phyloP scores from a whole-genome alignment of 2,329 filamentous ascomycete genomes.

The Aspergillus ruber region DNA sequence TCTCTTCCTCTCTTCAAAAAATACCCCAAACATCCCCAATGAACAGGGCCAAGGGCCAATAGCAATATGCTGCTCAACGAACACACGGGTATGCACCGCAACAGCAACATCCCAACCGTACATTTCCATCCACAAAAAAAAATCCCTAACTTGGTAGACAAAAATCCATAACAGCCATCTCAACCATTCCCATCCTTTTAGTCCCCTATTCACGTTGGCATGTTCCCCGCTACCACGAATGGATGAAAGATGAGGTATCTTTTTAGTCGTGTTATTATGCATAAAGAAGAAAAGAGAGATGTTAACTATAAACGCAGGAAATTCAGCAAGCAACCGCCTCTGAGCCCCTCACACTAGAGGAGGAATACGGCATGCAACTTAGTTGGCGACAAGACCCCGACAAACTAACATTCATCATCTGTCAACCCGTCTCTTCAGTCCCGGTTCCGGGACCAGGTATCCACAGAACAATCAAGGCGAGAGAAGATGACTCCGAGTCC shows the following conservation, averaged over 20 bases:
- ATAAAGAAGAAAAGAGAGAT: neutral
- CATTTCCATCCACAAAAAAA: neutral
- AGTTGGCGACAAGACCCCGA: slow-evolving; percentile 76
- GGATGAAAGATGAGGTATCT: slow-evolving; percentile 76
- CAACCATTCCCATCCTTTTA: slow-evolving; percentile 61
- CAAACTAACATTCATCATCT: slow-evolving; percentile 89
- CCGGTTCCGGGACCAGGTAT: neutral
- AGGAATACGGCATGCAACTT: slow-evolving; percentile 87
- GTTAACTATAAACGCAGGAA: slow-evolving; percentile 34
- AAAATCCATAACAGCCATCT: slow-evolving; percentile 50
- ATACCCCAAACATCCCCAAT: neutral
- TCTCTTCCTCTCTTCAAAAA: neutral
- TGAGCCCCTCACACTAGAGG: slow-evolving; percentile 68
- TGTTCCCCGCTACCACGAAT: slow-evolving; percentile 75
- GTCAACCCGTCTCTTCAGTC: slow-evolving; percentile 41
- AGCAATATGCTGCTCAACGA: neutral
- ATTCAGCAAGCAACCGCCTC: slow-evolving; percentile 83
- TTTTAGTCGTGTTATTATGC: too few relatives aligned
- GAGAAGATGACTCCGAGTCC: slow-evolving; percentile 48
- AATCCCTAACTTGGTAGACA: neutral
- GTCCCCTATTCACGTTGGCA: slow-evolving; percentile 80
- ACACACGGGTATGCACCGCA: neutral
- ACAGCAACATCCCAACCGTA: neutral
- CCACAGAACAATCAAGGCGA: slow-evolving; percentile 8
- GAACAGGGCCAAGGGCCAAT: too few relatives aligned